Base-by-base conservation (phyloP, 768 basidiomycete genomes). In the Leccinum barrowsii region DNA sequence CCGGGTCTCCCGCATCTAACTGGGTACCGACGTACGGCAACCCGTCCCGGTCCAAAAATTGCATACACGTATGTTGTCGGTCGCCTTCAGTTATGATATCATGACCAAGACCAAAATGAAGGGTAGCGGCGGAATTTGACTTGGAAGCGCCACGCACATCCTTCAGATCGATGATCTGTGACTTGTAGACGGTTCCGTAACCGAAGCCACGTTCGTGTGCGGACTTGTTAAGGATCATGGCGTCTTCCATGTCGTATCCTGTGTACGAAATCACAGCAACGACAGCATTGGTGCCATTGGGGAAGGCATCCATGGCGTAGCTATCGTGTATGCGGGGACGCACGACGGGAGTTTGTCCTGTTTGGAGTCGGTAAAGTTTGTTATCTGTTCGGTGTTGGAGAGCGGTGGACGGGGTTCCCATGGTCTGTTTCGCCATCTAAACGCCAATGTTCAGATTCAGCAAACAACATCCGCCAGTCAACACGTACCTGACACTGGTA, bases 241-340 rank as follows among this genome's bases (percentile, higher is more conserved):
- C 97, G 67, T 99, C 97, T 76, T 99, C 97, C 97, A 99, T 99
- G 73, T 99, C 97, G 74, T 99, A 99, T 4, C 97, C 97, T 4
- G 97, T 99, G 71, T 99, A 99, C 1, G 97, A 99, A 66, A 99
- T 98, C 69, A 99, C 97, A n/a, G 97, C 97, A 51, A 99, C 97
- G 59, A 99, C 80, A 19, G 97, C 97, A 73, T 99, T 99, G 48
- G 90, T 98, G 15, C 97, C 97, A 66, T 95, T 98, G 2, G 97
- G 97, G 82, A 94, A 99, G 32, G 91, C 85, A 74, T 99, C 97
- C 90, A 99, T 97, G 48, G 92, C 96, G 75, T 98, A 99, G 4
- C 87, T 85, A 68, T 94, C 90, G 77, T 98, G 93, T 44, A 98
- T 75, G 24, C 78, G 82, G 12, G 97, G 97, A 32, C 97, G 90